These are phyloP conservation scores for Blastocystis sp. DNA, from an alignment of 352 stramenopile genomes.

Conservation along the genomic window DNA sequence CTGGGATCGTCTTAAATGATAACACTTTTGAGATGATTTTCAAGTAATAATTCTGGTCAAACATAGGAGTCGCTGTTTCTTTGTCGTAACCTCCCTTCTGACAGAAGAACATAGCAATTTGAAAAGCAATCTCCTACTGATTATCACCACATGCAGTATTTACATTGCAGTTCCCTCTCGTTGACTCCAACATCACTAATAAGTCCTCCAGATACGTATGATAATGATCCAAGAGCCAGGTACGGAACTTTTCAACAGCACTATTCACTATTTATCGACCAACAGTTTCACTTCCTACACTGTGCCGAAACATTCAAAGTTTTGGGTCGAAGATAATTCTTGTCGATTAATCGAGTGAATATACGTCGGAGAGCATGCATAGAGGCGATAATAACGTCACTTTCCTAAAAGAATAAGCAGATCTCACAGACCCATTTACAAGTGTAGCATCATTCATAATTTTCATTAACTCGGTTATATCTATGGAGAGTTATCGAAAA, in stretches of 20 bases:
- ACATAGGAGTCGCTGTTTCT: background rate
- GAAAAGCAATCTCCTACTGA: slow-evolving; percentile 14
- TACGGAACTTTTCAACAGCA: slow-evolving; percentile 37
- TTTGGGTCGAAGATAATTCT: slow-evolving; percentile 50
- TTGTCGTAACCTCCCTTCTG: slow-evolving; percentile 32
- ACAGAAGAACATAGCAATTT: background rate
- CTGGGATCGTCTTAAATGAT: background rate
- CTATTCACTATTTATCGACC: background rate
- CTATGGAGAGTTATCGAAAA: background rate
- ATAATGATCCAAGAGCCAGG: slow-evolving; percentile 9
- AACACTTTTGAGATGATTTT: slow-evolving; percentile 8
- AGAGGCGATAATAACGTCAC: slow-evolving; percentile 2
- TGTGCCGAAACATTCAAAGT: slow-evolving; percentile 18
- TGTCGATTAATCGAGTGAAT: slow-evolving; percentile 50
- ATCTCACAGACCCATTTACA: background rate
- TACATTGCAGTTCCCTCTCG: background rate
- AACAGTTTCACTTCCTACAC: background rate
- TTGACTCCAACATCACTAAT: background rate
- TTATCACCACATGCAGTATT: background rate
- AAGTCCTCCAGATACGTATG: background rate
- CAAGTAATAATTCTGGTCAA: background rate
- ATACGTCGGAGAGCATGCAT: slow-evolving; percentile 52
- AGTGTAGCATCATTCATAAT: slow-evolving; percentile 7
- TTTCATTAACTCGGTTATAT: slow-evolving; percentile 40
- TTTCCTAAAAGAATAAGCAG: background rate